These are phyloP conservation scores for Candida loeiensis DNA, from an alignment of 805 yeast species.

Conservation along the genomic window DNA sequence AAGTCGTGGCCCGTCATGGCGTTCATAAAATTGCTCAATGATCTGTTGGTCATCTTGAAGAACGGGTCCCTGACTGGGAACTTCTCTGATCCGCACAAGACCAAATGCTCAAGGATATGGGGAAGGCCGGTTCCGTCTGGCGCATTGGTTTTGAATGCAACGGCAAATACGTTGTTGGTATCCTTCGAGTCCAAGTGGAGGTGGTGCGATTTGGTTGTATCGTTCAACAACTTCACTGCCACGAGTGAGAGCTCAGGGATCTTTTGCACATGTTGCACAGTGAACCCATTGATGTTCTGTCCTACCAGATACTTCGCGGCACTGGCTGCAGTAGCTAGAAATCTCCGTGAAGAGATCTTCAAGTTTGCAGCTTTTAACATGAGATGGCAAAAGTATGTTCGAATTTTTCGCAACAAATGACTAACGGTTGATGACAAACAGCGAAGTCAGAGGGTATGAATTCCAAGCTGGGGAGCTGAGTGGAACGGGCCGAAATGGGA, in stretches of 20 bases:
- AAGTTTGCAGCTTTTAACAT: constrained; percentile 8
- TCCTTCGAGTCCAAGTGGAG: constrained; percentile 82
- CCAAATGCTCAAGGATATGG: constrained; percentile 93
- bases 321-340: constrained; percentile 6
- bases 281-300: constrained; percentile 60
- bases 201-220: constrained; percentile 71
- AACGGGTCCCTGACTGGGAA: constrained; percentile 97
- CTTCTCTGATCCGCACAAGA: constrained; percentile 87
- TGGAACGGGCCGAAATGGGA: too few relatives aligned
- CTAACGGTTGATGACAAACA: too few relatives aligned
- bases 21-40: constrained; percentile 95
- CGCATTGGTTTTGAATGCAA: constrained; percentile 90
- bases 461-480: too few relatives aligned
- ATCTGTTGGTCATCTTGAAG: constrained; percentile 92
- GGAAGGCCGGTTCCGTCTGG: constrained; percentile 96
- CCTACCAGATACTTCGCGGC: constrained; percentile 58
- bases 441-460: too few relatives aligned
- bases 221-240: constrained; percentile 72
- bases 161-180: constrained; percentile 79
- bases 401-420: constrained; percentile 1
- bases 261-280: constrained; percentile 56
- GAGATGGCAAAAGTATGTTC: constrained; percentile 3
- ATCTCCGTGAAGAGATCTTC: constrained; percentile 2
- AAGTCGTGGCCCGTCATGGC: constrained; percentile 98
- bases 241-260: constrained; percentile 80